Percentiles rank a stretch among this genome's conserved stretches.
These are phyloP conservation scores for Fusarium palustre DNA, from an alignment of 2,329 filamentous ascomycete genomes.

Conservation along the genomic window DNA sequence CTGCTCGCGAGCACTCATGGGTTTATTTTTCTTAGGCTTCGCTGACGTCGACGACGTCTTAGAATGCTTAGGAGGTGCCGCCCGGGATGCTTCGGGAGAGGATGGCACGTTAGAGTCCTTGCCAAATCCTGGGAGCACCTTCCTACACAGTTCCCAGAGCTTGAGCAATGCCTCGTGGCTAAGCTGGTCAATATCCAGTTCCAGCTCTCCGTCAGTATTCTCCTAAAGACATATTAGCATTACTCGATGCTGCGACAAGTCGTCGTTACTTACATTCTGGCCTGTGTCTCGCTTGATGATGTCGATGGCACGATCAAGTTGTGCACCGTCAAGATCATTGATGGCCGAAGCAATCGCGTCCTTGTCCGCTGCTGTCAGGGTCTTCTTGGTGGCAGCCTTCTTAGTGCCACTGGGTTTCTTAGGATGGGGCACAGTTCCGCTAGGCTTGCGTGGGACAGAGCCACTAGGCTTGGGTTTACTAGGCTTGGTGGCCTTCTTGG, in stretches of 20 bases:
- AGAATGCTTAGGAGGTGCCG: conserved; percentile 47
- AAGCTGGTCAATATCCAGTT: conserved; percentile 69
- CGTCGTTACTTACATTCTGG: conserved; percentile 71
- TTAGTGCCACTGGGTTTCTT: conserved; percentile 57
- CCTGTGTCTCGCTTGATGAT: conserved; percentile 90
- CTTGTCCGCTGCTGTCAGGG: conserved; percentile 83
- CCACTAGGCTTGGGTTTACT: conserved; percentile 65
- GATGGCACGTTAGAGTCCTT: conserved; percentile 49
- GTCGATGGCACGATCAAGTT: conserved; percentile 82
- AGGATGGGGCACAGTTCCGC: conserved; percentile 48
- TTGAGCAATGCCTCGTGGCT: conserved; percentile 66
- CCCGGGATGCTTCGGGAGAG: conserved; percentile 50
- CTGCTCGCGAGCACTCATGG: conserved; percentile 78
- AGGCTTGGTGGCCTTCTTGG: conserved; percentile 65
- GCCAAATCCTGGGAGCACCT: conserved; percentile 56
- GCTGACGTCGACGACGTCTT: conserved; percentile 51
- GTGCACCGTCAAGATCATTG: conserved; percentile 79
- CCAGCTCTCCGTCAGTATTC: conserved; percentile 69
- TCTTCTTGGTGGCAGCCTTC: conserved; percentile 60
- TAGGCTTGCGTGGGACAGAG: conserved; percentile 58
- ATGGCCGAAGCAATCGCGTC: conserved; percentile 90
- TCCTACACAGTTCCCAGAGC: conserved; percentile 61
- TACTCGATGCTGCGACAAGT: not conserved
- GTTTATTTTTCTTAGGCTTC: conserved; percentile 79
- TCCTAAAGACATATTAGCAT: conserved; percentile 55